phyloP scores from a whole-genome alignment of 2,329 filamentous ascomycete genomes.

The Xylariales sp. region DNA sequence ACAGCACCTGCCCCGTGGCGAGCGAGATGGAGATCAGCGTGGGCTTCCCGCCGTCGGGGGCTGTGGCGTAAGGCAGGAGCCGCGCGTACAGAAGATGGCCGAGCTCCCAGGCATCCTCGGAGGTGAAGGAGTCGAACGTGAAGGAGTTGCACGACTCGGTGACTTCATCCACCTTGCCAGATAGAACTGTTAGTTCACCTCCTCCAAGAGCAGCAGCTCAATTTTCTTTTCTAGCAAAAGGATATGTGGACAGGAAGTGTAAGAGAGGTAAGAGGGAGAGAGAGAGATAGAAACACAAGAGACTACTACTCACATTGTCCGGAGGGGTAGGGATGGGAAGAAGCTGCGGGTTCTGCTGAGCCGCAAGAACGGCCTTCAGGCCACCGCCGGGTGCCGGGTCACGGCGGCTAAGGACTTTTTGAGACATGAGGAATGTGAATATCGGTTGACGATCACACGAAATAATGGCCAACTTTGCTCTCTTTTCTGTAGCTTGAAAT shows the following conservation, averaged over 20 bases:
- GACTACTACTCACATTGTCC: neutral
- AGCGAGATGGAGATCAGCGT: conserved; percentile 61
- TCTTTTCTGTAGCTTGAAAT: too few species aligned
- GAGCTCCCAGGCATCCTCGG: conserved; percentile 60
- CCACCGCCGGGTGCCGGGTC: neutral
- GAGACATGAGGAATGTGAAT: too few species aligned
- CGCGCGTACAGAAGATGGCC: conserved; percentile 60
- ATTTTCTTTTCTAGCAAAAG: too few species aligned
- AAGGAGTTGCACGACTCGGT: conserved; percentile 37
- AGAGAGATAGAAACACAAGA: too few species aligned
- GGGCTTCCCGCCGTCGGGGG: too few species aligned
- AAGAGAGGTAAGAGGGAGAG: too few species aligned
- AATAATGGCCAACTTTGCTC: too few species aligned
- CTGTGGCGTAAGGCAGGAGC: conserved; percentile 45
- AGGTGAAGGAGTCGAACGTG: conserved; percentile 51
- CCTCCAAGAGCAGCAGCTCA: too few species aligned
- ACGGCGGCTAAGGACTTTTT: neutral
- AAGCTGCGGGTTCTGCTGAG: neutral
- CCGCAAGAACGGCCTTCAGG: neutral
- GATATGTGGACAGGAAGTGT: too few species aligned
- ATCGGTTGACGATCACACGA: too few species aligned
- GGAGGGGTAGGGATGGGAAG: neutral
- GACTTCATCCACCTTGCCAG: conserved; percentile 20
- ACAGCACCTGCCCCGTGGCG: conserved; percentile 60
- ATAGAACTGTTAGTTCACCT: too few species aligned